A percentile compares a stretch with the other conserved stretches of the same genome.
Conservation (phyloP, 1,284 basidiomycete species). For the Puccinia sorghi region DNA sequence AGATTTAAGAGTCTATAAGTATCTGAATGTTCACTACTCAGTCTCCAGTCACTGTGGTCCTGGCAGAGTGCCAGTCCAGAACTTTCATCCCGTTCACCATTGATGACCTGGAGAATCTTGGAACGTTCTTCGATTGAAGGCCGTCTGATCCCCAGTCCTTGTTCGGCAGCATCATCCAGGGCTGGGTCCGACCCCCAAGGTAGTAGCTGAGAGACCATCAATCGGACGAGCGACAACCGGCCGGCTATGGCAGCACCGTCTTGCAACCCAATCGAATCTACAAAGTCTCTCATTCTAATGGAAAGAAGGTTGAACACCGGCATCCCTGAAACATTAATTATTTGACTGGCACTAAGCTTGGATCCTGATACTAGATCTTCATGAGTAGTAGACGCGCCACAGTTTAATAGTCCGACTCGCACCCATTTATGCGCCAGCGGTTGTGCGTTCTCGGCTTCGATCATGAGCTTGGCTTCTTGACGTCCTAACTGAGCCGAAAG, state of each 20-base stretch:
- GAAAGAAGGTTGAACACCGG: slow-evolving; percentile 17
- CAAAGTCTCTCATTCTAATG: slow-evolving; percentile 31
- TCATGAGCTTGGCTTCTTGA: slow-evolving; percentile 29
- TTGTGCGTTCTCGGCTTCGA: slow-evolving; percentile 23
- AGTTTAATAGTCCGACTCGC: slow-evolving; percentile 15
- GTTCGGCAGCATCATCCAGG: slow-evolving; percentile 10
- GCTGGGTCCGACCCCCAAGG: slow-evolving; percentile 36
- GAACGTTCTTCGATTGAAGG: slow-evolving; percentile 22
- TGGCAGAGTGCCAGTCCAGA: slow-evolving; percentile 13
- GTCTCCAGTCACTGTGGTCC: neutral
- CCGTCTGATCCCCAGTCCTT: slow-evolving; percentile 27
- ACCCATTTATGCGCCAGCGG: neutral
- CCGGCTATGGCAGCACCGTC: slow-evolving; percentile 29
- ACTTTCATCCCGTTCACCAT: slow-evolving; percentile 13
- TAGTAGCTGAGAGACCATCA: slow-evolving; percentile 27
- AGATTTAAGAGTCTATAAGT: slow-evolving; percentile 29
- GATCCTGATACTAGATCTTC: neutral
- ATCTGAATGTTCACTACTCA: slow-evolving; percentile 15
- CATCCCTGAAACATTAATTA: slow-evolving; percentile 13
- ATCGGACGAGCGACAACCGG: slow-evolving; percentile 24
- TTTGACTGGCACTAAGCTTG: neutral
- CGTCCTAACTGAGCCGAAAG: slow-evolving; percentile 9
- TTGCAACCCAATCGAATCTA: slow-evolving; percentile 29
- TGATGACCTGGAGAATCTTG: slow-evolving; percentile 17
- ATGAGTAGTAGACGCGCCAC: neutral